Conservation (phyloP, 2,329 filamentous ascomycete genomes). For the Phoma sp. region DNA sequence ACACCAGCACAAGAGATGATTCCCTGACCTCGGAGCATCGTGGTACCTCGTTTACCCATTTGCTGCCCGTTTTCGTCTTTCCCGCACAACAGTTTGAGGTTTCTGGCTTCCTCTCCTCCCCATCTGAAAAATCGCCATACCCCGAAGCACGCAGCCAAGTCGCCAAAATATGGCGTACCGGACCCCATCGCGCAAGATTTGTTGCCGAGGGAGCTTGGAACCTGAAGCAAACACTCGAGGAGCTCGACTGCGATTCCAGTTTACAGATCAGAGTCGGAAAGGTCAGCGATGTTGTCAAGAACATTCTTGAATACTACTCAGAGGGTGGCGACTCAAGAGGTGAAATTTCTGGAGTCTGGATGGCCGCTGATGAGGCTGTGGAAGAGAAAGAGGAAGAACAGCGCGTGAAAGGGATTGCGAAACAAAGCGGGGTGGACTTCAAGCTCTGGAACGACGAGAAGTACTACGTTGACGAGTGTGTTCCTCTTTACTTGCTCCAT, state of each 20-base stretch:
- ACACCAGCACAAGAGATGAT: constrained; percentile 48
- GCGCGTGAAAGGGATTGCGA: constrained; percentile 60
- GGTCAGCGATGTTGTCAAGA: constrained; percentile 63
- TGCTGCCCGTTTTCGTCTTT: constrained; percentile 72
- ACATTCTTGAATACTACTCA: constrained; percentile 60
- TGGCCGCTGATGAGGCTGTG: constrained; percentile 71
- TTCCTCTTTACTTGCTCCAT: neutral
- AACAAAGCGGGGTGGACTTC: constrained; percentile 63
- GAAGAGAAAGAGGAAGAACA: constrained; percentile 73
- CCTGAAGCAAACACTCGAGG: constrained; percentile 67
- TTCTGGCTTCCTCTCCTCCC: constrained; percentile 69
- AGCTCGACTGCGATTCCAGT: constrained; percentile 60
- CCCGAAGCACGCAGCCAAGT: constrained; percentile 70
- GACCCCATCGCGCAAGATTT: constrained; percentile 74
- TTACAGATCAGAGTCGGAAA: constrained; percentile 70
- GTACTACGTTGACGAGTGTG: constrained; percentile 80
- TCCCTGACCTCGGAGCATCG: constrained; percentile 32
- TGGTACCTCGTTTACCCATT: constrained; percentile 54
- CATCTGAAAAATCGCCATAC: constrained; percentile 62
- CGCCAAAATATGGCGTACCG: constrained; percentile 75
- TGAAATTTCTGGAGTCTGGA: constrained; percentile 72
- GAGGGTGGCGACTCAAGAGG: constrained; percentile 29
- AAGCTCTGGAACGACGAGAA: constrained; percentile 76
- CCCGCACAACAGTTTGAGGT: constrained; percentile 74
- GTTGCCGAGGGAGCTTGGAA: constrained; percentile 76